A percentile compares a stretch with the other conserved stretches of the same genome.
Conservation (phyloP, 164 flowering plant species). For the Macadamia integrifolia region DNA sequence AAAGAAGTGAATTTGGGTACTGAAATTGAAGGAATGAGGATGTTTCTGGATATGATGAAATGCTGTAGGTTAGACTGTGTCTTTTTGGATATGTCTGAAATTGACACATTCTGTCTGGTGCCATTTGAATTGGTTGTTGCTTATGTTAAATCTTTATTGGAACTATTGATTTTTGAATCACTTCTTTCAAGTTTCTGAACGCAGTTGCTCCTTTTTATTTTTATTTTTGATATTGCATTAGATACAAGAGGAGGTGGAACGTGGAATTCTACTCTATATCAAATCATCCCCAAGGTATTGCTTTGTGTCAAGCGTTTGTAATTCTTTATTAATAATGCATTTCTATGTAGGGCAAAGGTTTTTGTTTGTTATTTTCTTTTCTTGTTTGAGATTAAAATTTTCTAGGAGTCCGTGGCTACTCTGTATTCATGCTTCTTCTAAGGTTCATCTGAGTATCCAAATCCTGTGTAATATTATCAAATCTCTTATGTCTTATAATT, state of each 20-base stretch:
- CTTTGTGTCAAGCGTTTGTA: neutral
- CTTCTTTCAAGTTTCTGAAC: neutral
- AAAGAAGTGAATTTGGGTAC: no score
- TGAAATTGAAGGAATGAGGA: neutral
- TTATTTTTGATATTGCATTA: conserved; percentile 17
- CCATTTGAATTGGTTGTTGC: neutral
- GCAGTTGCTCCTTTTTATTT: conserved; percentile 1
- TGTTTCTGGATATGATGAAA: neutral
- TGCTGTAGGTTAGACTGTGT: neutral
- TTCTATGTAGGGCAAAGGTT: neutral
- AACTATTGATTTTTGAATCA: conserved; percentile 2
- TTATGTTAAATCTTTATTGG: neutral
- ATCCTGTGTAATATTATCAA: neutral
- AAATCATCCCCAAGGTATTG: conserved; percentile 35
- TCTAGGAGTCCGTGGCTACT: neutral
- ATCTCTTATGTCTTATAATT: neutral
- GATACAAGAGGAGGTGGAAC: conserved; percentile 60
- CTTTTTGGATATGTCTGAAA: neutral
- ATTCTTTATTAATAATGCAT: neutral
- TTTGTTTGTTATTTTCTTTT: neutral
- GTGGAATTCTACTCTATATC: conserved; percentile 9
- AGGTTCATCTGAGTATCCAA: neutral
- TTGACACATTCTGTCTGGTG: neutral
- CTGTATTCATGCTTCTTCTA: neutral
- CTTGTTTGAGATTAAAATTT: neutral